Conservation (phyloP, 129 eudicot species). For the Flaveria bidentis region DNA sequence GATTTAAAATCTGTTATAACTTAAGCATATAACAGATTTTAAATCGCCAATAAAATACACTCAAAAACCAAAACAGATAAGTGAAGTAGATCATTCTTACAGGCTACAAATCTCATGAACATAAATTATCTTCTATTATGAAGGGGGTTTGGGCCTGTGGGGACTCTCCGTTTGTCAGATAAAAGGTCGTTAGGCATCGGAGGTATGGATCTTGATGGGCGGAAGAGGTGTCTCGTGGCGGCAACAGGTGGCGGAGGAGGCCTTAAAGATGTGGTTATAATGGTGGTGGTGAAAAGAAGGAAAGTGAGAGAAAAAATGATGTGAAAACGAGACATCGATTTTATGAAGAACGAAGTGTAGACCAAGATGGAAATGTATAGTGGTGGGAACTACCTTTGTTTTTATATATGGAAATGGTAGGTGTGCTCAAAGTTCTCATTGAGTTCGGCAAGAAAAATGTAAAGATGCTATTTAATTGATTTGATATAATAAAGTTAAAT, state of each 20-base stretch:
- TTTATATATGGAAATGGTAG: constrained; percentile 34
- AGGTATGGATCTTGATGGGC: constrained; percentile 29
- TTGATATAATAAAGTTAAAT: constrained; percentile 1
- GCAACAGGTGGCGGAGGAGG: constrained; percentile 16
- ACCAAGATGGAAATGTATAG: constrained; percentile 33
- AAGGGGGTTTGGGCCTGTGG: constrained; percentile 45
- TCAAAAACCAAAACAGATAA: constrained; percentile 4
- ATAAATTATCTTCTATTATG: constrained; percentile 35
- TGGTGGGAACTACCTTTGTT: constrained; percentile 31
- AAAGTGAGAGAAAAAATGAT: constrained; percentile 29
- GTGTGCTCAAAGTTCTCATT: constrained; percentile 24
- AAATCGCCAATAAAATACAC: constrained; percentile 26
- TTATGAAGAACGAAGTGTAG: constrained; percentile 15
- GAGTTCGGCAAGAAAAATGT: constrained; percentile 15
- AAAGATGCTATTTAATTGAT: neutral
- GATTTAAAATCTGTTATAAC: constrained; percentile 27
- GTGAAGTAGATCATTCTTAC: constrained; percentile 22
- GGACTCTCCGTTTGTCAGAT: constrained; percentile 35
- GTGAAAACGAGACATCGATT: constrained; percentile 36
- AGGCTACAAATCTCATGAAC: neutral
- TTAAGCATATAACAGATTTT: constrained; percentile 29
- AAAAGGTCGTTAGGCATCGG: constrained; percentile 27
- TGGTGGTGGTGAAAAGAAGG: constrained; percentile 29
- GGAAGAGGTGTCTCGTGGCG: constrained; percentile 23
- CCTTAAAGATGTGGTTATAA: constrained; percentile 16